Base-by-base conservation (phyloP, 176 grass and related monocot genomes). In the Cenchrus americanus region DNA sequence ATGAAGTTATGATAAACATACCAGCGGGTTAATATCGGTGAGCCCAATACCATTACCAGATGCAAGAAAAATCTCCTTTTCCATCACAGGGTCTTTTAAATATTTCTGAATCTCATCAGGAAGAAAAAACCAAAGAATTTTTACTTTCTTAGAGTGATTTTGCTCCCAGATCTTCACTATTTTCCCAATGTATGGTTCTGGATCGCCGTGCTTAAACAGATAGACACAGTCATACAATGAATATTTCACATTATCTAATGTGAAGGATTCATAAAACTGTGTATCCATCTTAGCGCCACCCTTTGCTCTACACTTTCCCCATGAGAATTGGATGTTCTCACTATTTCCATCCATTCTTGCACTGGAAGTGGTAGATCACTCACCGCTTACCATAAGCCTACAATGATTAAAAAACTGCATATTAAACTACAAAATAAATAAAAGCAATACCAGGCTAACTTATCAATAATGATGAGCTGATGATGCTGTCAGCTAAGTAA, bases 11-110 rank as follows among this genome's bases (percentile, higher is more conserved):
- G 55, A 69, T 73, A 13, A 73, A 72, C 69, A 34, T 88, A 91
- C 92, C 92, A 91, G 59, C 19, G 84, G 84, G 60, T 94, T 94
- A 46, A 92, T 85, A 78, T 92, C 79, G 0, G 62, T 78, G 71
- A 89, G 87, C 40, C 92, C 92, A 51, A 4, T 19, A 63, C 89
- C 92, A 62, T 89, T 74, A 54, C 92, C 92, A 47, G 68, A 89
- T 57, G 92, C 89, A 78, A 94, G 87, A 89, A 94, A 94, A 60
- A 94, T 82, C 76, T 94, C 92, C 6, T 92, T 94, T 46, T 92
- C 82, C 77, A 72, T 71, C 24, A 88, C 62, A 71, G 82, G 61
- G 27, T 67, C 87, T 50, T 18, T 57, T 63, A 94, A 83, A 83
- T 87, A 71, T 77, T 76, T 79, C 62, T 47, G 68, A 24, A 94